Evolutionary conservation across 108 stramenopile species (phyloP), one percentile per base, ranked within the genome.

Genomic region (Chaetoceros muelleri): DNA sequence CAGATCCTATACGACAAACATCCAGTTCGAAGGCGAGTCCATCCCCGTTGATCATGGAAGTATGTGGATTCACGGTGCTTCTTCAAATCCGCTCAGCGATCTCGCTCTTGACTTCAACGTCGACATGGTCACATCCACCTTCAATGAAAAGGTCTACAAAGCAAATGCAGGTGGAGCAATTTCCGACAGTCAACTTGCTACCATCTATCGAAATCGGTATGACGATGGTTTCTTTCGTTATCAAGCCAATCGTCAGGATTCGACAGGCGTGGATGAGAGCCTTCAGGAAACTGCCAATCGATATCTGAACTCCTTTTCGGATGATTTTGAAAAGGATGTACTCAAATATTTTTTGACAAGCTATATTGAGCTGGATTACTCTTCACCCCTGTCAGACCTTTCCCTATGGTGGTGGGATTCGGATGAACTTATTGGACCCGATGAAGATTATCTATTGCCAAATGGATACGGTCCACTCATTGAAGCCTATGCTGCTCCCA

Each of bases 51-150:
- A 57, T 28, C 0, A 21, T 52, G 56, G 64, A 17, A 48, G 1
- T 46, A 60, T 48, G 24, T 67, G 29, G 66, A 51, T 24, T 24
- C 24, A 51, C 10, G 25, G 25, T 16, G 49, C 10, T 10, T 24
- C 49, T 5, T 51, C 49, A 8, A 51, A 24, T 16, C 49, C 49
- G 16, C 16, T 51, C 10, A 25, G 16, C 16, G 24, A 40, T 40
- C 5, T 40, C 13, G 34, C 34, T 10, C 5, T 10, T 10, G 34
- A 40, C 5, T 5, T 40, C 8, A 40, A 40, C 34, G 13, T 40
- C 5, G 8, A 5, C 5, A 40, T 13, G 13, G 13, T 5, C 13
- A 5, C 13, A 10, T 40, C 34, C 13, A 40, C 34, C 13, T 40
- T 10, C 34, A 40, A 40, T 40, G 8, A 40, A 13, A 40, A 13